Evolutionary conservation across 371 early-diverging fungal species (phyloP), one percentile per base, ranked within the genome.

Genomic region (Mucor ambiguus): DNA sequence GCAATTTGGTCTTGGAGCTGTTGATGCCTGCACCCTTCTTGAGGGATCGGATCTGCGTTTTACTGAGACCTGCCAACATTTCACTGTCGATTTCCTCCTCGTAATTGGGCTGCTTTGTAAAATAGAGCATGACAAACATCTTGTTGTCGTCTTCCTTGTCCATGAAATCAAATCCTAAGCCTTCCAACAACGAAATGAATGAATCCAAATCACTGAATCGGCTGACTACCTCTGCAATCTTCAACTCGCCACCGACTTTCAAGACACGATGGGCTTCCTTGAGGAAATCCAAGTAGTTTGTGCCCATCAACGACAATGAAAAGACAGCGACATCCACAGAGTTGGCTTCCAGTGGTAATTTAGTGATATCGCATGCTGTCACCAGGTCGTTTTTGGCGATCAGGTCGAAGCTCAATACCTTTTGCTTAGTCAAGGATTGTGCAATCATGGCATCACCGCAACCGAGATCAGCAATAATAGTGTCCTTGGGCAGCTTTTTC

Each of bases 381-480:
- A 99, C 92, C 16, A 84, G 80, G 30, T 90, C 89, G 63, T 95
- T 93, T 71, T 87, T 88, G 18, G 94, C 91, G 11, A 95, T 90
- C 61, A 98, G 76, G 78, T 99, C 99, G 76, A 97, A 99, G 38
- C 98, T 98, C 67, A 94, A 87, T 22, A 98, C 90, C n/a, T 82
- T 84, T 24, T 82, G 80, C 48, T 79, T 77, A n/a, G 79, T 83
- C 55, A 98, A 79, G 11, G 86, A 83, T 56, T 87, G 82, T 2
- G 96, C 93, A 69, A 99, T 85, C 77, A 89, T 89, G 16, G 96
- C 99, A 70, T 96, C 98, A 9, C 99, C 99, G 74, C 99, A 99
- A 1, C 99, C 99, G 71, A 99, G 72, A 82, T 99, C 99, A 2
- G 97, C 99, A 58, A 98, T 86, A 2, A 91, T 80, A 0, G 84